Base-by-base conservation (phyloP, 495 filamentous ascomycete genomes). In the Penicillium samsonianum region DNA sequence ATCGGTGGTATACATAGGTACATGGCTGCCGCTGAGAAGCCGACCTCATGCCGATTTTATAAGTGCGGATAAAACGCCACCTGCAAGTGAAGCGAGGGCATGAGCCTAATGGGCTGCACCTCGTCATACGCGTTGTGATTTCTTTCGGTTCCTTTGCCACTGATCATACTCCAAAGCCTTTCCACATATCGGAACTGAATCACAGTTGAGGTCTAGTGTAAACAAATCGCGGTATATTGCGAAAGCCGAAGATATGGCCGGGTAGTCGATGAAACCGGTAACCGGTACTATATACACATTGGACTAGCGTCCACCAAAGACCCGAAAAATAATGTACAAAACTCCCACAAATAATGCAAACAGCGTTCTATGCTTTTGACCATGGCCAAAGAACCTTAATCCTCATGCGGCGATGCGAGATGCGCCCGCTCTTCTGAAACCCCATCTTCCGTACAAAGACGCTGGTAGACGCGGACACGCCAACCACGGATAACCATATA, bases 391-490 rank as follows among this genome's bases (percentile, higher is more conserved):
- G 23, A 44, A 17, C 6, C 44, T 31, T 5, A 31, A 48, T 30
- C 26, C 28, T 62, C 38, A 58, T 49, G 57, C 25, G 55, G 45
- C 17, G 55, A 47, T 20, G 43, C 49, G 20, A 69, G 57, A 40
- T 30, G 61, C 23, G 47, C 48, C 22, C 60, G 45, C 40, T 68
- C 61, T 3, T 62, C 64, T 3, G 61, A 33, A 7, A 52, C 12
- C n/a, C 44, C 50, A 9, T 62, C 57, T 23, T 62, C 61, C 33
- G 30, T 35, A n/a, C 28, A 50, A 25, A 62, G 20, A 38, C 56
- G 61, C 42, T 69, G 64, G 46, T 69, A 69, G 11, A 69, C 45
- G 16, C 59, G 64, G 61, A 69, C 59, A 47, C 66, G 64, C 66
- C 66, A 69, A 57, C 66, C 66, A 20, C 66, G 64, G 53, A 67